Conservation (phyloP, 1,284 basidiomycete genomes). For the Ceratobasidium sp. region DNA sequence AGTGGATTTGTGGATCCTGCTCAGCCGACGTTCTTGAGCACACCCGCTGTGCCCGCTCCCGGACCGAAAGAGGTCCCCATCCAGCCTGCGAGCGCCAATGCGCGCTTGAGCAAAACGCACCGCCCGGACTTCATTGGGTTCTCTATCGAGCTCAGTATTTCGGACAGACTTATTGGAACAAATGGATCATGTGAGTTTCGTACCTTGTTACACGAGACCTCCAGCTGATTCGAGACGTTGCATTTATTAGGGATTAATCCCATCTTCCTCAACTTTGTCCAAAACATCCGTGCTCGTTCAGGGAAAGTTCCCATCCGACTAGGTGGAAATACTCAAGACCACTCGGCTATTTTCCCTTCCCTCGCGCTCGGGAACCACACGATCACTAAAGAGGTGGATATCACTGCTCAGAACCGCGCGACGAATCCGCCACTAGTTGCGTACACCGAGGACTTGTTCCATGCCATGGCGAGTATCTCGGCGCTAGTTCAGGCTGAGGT, state of each 20-base stretch:
- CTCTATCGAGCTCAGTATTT: slow-evolving; percentile 27
- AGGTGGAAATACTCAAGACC: slow-evolving; percentile 80
- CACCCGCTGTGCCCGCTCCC: neutral
- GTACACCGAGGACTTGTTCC: slow-evolving; percentile 27
- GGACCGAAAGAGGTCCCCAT: slow-evolving; percentile 29
- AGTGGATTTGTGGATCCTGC: slow-evolving; percentile 16
- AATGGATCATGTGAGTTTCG: slow-evolving; percentile 28
- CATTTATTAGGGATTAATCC: slow-evolving; percentile 19
- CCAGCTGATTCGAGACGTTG: neutral
- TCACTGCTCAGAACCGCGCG: slow-evolving; percentile 55
- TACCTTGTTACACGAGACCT: neutral
- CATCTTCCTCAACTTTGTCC: slow-evolving; percentile 26
- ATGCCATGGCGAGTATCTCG: slow-evolving; percentile 28
- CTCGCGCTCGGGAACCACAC: slow-evolving; percentile 59
- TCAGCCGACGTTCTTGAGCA: slow-evolving; percentile 1
- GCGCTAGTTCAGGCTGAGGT: slow-evolving; percentile 13
- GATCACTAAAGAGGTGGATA: slow-evolving; percentile 61
- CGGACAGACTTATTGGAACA: slow-evolving; percentile 15
- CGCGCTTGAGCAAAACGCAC: slow-evolving; percentile 15
- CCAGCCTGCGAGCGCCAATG: slow-evolving; percentile 20
- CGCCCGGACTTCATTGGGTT: slow-evolving; percentile 27
- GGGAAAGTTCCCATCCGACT: slow-evolving; percentile 71
- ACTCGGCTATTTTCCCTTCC: slow-evolving; percentile 61
- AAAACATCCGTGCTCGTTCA: slow-evolving; percentile 57
- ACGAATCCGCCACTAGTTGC: slow-evolving; percentile 18